phyloP scores from a whole-genome alignment of 2,329 filamentous ascomycete species.

The Exophiala viscosa region DNA sequence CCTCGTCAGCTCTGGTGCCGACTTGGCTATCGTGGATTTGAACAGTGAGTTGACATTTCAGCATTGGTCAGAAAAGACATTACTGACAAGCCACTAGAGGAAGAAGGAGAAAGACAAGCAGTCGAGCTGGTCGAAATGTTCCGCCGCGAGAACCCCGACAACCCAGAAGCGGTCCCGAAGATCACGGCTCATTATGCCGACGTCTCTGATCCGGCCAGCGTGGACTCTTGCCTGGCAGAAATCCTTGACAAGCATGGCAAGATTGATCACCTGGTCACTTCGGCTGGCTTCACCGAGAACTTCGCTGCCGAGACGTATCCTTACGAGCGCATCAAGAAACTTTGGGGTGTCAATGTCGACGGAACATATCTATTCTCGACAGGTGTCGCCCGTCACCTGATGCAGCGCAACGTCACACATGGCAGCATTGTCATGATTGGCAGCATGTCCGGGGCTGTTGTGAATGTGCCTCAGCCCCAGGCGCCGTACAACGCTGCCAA shows the following conservation, averaged over 20 bases:
- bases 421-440: slow-evolving; percentile 94
- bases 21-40: slow-evolving; percentile 88
- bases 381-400: slow-evolving; percentile 62
- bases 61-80: neutral
- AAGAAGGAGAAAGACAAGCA: slow-evolving; percentile 77
- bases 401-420: slow-evolving; percentile 61
- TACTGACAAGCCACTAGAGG: slow-evolving; percentile 52
- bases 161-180: slow-evolving; percentile 66
- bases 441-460: slow-evolving; percentile 89
- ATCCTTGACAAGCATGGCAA: slow-evolving; percentile 69
- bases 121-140: slow-evolving; percentile 70
- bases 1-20: slow-evolving; percentile 79
- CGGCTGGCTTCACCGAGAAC: slow-evolving; percentile 96
- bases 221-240: slow-evolving; percentile 68
- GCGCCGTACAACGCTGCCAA: slow-evolving; percentile 91
- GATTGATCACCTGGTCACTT: slow-evolving; percentile 89
- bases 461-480: slow-evolving; percentile 93
- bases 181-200: slow-evolving; percentile 90
- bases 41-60: slow-evolving; percentile 60
- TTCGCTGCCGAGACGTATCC: slow-evolving; percentile 89
- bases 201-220: slow-evolving; percentile 75
- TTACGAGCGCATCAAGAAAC: slow-evolving; percentile 83
- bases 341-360: slow-evolving; percentile 91
- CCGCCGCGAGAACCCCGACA: slow-evolving; percentile 57
- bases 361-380: slow-evolving; percentile 39